Evolutionary conservation across 2,329 filamentous ascomycete species (phyloP), one percentile per base, ranked within the genome.

Genomic region (Colletotrichum caudatum): DNA sequence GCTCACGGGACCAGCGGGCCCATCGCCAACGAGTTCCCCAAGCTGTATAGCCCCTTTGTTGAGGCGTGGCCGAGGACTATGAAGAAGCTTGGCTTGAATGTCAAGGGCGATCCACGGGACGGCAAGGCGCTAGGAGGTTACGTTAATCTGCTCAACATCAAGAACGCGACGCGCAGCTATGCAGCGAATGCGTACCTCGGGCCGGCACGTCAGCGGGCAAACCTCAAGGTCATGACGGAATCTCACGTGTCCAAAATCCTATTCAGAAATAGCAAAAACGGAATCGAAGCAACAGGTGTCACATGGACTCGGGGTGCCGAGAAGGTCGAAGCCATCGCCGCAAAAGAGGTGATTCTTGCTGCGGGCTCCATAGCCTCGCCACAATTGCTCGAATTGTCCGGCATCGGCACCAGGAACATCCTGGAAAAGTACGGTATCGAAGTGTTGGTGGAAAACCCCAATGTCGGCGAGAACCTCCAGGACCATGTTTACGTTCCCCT

Each of bases 371-470:
- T 88, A 51, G 85, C 86, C 76, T 89, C 87, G 12, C 90, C 85
- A 6, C 88, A 87, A 78, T 80, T 89, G 20, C 84, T 88, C n/a
- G 89, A 92, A 73, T 80, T 91, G 2, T 91, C 88, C 0, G 90
- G 90, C 0, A 84, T 92, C 50, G 90, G 90, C 5, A 81, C 83
- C 57, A 75, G 74, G 46, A 66, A 58, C 0, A 75, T 83, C 7
- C 75, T 86, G 0, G 72, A 76, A 16, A 75, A 77, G 61, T 75
- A 77, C 7, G 77, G 75, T 5, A 77, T 82, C 12, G 62, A 77
- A 1, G 73, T 79, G 0, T 58, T 82, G 2, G 75, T 80, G 9
- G 76, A 83, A 48, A 77, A 78, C 18, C 78, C 81, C 0, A 76
- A 77, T 37, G 82, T 84, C 6, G 83, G 83, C 4, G 81, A 82